Evolutionary conservation across 1,284 basidiomycete species (phyloP), one percentile per base, ranked within the genome.

Genomic region (Athelia psychrophila): DNA sequence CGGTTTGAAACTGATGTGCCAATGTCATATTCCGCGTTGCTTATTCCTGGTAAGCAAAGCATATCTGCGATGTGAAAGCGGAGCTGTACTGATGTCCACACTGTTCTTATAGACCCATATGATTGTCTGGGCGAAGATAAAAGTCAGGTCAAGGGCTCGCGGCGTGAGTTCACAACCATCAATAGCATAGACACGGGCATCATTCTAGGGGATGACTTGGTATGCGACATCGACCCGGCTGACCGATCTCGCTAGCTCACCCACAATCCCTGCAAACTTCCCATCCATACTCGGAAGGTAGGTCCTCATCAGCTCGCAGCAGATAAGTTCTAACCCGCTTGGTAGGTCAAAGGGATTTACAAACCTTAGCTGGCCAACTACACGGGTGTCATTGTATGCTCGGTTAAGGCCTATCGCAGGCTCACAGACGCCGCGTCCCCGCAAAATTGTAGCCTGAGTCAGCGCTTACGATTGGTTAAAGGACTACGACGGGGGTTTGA

Each of bases 401-500:
- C 79, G 10, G 70, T 71, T 0, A 71, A 76, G 60, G 80, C 78
- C 1, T 44, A 54, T 20, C 70, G 77, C 15, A 71, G 78, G 25
- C 68, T 73, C 20, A 74, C 78, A 19, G 79, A 79, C 56, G n/a
- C n/a, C n/a, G n/a, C n/a, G n/a, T n/a, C n/a, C n/a, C n/a, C n/a
- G n/a, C n/a, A n/a, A n/a, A n/a, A n/a, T n/a, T n/a, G n/a, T n/a
- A n/a, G n/a, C n/a, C n/a, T n/a, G n/a, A n/a, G n/a, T n/a, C n/a
- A n/a, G n/a, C n/a, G n/a, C n/a, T n/a, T n/a, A n/a, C n/a, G n/a
- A n/a, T n/a, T n/a, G n/a, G n/a, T 23, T 55, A 73, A 78, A 78
- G 23, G 79, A 81, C 55, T 78, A 79, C 52, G 78, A 79, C 52
- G 77, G 78, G 1, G 79, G 81, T 55, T 79, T 74, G 45, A 76